Evolutionary conservation across 345 rosid genomes (phyloP), one percentile per base, ranked within the genome.

Genomic region (Kernera saxatilis): DNA sequence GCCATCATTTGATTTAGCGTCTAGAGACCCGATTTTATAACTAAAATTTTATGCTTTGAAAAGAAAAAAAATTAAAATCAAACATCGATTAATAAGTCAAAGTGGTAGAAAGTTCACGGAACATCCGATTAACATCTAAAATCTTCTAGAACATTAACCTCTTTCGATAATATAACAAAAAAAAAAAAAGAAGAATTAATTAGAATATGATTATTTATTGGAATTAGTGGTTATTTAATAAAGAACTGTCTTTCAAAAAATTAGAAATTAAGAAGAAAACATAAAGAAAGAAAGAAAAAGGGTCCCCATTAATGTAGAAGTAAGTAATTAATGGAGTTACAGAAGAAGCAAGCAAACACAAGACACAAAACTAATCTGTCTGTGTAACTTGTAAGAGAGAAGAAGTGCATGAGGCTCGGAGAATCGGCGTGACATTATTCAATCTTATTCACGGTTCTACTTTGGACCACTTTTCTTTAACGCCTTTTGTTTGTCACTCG

Each of bases 381-480:
- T 72, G 6, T 62, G 19, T n/a, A n/a, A n/a, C n/a, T n/a, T 58
- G 55, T 52, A 62, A 61, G 64, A 69, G n/a, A 55, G 22, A 29
- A 60, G 67, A 59, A 68, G 65, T 75, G 79, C 64, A 69, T 75
- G 66, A 63, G 79, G 65, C 39, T 69, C 22, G 70, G 66, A 70
- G 70, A 70, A 69, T 76, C 71, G 75, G 79, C 75, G 79, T 76
- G 79, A 76, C 71, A 76, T 63, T 76, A 76, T 76, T 76, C 67
- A 76, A 76, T 76, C 57, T 76, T 63, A 54, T 70, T 75, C 70
- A 75, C 74, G 71, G 70, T 69, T 69, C 70, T 53, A 63, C 76
- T 76, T 76, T 76, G 79, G 79, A 76, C 79, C 79, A 76, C 79
- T 57, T 64, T 65, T 56, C 65, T 70, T 76, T 76, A 69, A 75